Evolutionary conservation across 148 eudicot species (phyloP), one percentile per base, ranked within the genome.

Genomic region (Rhododendron simsii): DNA sequence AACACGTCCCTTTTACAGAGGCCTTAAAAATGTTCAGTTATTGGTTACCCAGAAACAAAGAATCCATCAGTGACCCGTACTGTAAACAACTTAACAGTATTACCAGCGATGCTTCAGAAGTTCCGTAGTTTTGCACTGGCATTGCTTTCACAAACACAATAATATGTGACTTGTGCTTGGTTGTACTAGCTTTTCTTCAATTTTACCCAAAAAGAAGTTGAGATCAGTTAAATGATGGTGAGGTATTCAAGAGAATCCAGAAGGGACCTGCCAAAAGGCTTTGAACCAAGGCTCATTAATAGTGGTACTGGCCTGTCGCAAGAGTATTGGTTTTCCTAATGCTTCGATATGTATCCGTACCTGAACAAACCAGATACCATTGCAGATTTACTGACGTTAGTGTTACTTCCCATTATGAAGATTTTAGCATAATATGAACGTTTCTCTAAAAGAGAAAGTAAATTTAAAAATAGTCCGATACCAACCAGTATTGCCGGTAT

Each of bases 251-350:
- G 67, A 53, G 45, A 81, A 81, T 30, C 83, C 67, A 45, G 44
- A 28, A 28, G 3, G 83, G 83, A 82, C 65, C 87, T 85, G 77
- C 78, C 78, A 47, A 18, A 41, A 41, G 55, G 21, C 9, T n/a
- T n/a, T 16, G 21, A 55, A 55, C 61, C 21, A 14, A 18, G 61
- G 61, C 61, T 55, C 57, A 1, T 18, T 51, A 4, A 1, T 18
- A 55, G 61, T 55, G 21, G 21, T 55, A 18, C 61, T 16, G 15
- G 16, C 55, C 13, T 16, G 15, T 51, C 16, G 55, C 61, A 55
- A 55, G 61, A 51, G 5, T 55, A 0, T 4, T 16, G 61, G 61
- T 16, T 55, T 51, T 55, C 21, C 61, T 55, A 55, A 55, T 55
- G 61, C 3, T 55, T 15, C 61, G 21, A 51, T 51, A 51, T 51